phyloP scores from a whole-genome alignment of 805 yeast species.

The Huiozyma sinensis region DNA sequence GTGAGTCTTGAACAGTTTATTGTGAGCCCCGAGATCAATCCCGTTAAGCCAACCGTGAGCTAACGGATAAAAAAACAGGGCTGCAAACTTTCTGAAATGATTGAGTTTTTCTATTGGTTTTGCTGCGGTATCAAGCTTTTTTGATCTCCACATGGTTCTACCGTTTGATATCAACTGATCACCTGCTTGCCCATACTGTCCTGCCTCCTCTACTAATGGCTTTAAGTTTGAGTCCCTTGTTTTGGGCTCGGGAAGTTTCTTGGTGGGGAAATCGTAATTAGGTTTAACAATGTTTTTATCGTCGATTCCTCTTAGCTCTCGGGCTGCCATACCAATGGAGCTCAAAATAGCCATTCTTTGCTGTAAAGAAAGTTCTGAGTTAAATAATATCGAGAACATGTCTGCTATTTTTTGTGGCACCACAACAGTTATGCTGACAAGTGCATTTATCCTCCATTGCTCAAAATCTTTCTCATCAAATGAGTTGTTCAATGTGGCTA shows the following conservation, averaged over 20 bases:
- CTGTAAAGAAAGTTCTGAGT: slow-evolving; percentile 74
- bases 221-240: background rate
- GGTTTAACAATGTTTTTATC: slow-evolving; percentile 39
- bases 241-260: slow-evolving; percentile 16
- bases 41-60: slow-evolving; percentile 44
- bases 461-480: slow-evolving; percentile 53
- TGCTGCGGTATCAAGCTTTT: slow-evolving; percentile 15
- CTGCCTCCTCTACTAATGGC: background rate
- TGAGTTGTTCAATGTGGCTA: slow-evolving; percentile 46
- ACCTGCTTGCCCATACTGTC: too few species aligned
- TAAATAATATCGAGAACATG: slow-evolving; percentile 36
- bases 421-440: slow-evolving; percentile 54
- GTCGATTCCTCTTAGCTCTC: slow-evolving; percentile 56
- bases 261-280: slow-evolving; percentile 26
- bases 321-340: slow-evolving; percentile 56
- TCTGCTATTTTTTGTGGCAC: slow-evolving; percentile 36
- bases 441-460: slow-evolving; percentile 47
- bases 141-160: slow-evolving; percentile 26
- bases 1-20: slow-evolving; percentile 41
- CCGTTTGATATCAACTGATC: background rate
- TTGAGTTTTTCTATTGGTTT: slow-evolving; percentile 8
- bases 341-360: slow-evolving; percentile 63
- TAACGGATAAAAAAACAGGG: slow-evolving; percentile 41
- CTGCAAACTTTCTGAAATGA: slow-evolving; percentile 30
- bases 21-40: slow-evolving; percentile 44